Percentiles rank a stretch among this genome's conserved stretches.
Evolutionary conservation across 2,329 filamentous ascomycete species (phyloP).

Genomic region (Allantophomopsis cytisporea): DNA sequence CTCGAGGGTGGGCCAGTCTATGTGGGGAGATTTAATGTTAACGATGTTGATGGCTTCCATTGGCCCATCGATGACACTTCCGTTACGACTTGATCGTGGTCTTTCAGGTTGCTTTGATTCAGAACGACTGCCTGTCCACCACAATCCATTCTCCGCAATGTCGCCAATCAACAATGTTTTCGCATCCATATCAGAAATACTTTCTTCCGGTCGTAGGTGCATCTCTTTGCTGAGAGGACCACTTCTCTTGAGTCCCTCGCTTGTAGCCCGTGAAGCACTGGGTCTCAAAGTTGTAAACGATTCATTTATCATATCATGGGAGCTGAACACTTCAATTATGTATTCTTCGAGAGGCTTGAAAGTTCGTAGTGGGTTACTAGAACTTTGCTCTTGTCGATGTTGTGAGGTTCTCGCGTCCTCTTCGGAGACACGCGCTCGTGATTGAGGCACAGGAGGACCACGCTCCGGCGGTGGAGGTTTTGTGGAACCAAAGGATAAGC

Average conservation of each 20-base stretch:
- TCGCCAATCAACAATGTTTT: constrained; percentile 64
- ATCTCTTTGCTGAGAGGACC: constrained; percentile 18
- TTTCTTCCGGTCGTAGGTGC: constrained; percentile 15
- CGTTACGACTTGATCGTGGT: constrained; percentile 18
- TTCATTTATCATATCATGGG: constrained; percentile 58
- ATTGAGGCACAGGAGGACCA: too few species aligned
- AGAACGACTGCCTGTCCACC: constrained; percentile 55
- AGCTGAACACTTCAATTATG: constrained; percentile 53
- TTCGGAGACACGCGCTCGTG: too few species aligned
- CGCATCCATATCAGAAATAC: constrained; percentile 51
- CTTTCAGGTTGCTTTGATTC: constrained; percentile 22
- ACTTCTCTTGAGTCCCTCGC: constrained; percentile 10
- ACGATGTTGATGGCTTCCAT: constrained; percentile 23
- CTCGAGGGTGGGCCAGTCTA: constrained; percentile 60
- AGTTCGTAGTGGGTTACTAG: constrained; percentile 33
- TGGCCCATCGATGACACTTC: constrained; percentile 4
- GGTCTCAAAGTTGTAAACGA: constrained; percentile 50
- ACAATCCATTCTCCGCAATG: constrained; percentile 67
- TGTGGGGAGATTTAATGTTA: constrained; percentile 47
- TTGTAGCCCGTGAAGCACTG: constrained; percentile 8
- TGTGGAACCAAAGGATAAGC: constrained; percentile 2
- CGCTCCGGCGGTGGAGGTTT: too few species aligned
- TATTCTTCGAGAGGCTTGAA: constrained; percentile 73
- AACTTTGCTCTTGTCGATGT: constrained; percentile 23
- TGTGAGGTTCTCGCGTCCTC: constrained; percentile 1